Evolutionary conservation across 208 protist genomes (phyloP).

Genomic region (Leishmania mexicana): DNA sequence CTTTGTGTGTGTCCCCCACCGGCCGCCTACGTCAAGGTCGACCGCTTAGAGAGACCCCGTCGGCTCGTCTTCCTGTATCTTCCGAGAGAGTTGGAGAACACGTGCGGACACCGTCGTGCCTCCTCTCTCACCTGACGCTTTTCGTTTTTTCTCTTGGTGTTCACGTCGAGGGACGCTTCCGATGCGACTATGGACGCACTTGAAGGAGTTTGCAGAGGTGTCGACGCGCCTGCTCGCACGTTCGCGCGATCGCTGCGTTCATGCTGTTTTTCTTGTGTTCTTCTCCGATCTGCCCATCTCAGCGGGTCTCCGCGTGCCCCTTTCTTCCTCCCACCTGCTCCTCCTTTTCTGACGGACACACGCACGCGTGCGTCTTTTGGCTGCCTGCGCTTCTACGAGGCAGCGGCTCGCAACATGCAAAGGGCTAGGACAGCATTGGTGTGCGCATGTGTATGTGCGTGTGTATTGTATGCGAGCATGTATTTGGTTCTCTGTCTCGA

Average conservation of each 20-base stretch:
- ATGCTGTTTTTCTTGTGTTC: not conserved
- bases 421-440: too few relatives aligned
- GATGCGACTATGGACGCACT: not conserved
- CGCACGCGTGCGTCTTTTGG: not conserved
- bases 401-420: not conserved
- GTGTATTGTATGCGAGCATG: not conserved
- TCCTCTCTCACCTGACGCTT: not conserved
- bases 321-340: not conserved
- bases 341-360: not conserved
- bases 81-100: not conserved
- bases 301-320: not conserved
- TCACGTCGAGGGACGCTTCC: not conserved
- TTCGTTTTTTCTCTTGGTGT: not conserved
- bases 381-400: not conserved
- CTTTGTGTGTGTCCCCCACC: slow-evolving; percentile 57
- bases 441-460: not conserved
- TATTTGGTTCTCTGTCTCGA: not conserved
- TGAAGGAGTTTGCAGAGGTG: not conserved
- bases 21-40: not conserved
- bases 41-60: not conserved
- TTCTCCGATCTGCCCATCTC: not conserved
- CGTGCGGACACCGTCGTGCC: not conserved
- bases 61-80: not conserved
- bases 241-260: not conserved
- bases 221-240: not conserved